These are phyloP conservation scores for Lasiosphaeria miniovina DNA, from an alignment of 495 filamentous ascomycete genomes.

Conservation along the genomic window DNA sequence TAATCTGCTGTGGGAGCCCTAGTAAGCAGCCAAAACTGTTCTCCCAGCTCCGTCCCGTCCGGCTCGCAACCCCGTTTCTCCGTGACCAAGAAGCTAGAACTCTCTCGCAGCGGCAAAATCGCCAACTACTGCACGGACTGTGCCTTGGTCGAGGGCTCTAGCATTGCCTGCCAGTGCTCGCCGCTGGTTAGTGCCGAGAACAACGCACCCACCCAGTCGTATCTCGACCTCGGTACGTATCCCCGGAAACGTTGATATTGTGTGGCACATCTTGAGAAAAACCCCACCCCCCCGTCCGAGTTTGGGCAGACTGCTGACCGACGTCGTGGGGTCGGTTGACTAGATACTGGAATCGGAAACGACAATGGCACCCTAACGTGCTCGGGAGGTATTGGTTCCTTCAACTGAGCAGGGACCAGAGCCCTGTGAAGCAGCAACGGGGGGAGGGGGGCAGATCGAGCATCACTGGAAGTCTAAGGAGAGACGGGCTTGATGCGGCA, in stretches of 20 bases:
- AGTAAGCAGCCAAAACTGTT: conserved; percentile 9
- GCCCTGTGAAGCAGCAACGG: no score
- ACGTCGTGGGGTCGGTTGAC: background rate
- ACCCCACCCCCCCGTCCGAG: no score
- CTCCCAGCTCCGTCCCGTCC: background rate
- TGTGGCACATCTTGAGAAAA: no score
- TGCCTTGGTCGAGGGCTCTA: background rate
- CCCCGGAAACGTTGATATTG: no score
- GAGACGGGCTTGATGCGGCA: no score
- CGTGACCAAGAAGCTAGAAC: background rate
- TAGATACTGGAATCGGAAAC: conserved; percentile 28
- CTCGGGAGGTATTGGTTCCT: conserved; percentile 1
- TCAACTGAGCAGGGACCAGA: background rate
- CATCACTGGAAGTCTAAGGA: no score
- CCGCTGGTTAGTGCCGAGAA: conserved; percentile 2
- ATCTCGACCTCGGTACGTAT: background rate
- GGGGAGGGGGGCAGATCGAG: no score
- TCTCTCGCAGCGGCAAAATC: conserved; percentile 21
- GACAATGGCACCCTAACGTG: conserved; percentile 23
- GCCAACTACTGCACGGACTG: conserved; percentile 25
- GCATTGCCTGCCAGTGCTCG: conserved; percentile 14
- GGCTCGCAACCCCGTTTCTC: background rate
- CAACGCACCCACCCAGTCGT: background rate
- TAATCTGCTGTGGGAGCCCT: conserved; percentile 10
- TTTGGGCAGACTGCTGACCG: no score